phyloP scores from a whole-genome alignment of 768 basidiomycete genomes.

The Agrocybe chaxingu region DNA sequence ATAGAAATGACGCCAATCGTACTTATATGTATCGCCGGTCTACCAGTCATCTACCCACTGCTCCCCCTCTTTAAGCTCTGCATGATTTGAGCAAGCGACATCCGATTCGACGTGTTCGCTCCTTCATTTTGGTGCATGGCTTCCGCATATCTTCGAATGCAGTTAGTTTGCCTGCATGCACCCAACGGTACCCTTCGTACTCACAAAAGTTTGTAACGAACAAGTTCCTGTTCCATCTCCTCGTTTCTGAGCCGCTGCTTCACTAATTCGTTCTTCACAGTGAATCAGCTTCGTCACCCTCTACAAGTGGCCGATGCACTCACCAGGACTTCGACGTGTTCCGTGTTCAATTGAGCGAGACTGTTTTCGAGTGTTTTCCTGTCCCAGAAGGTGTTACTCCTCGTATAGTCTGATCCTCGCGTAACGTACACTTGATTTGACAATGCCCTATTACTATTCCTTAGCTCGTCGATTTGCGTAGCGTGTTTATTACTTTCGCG shows the following conservation, averaged over 20 bases:
- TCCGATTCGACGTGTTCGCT: constrained; percentile 62
- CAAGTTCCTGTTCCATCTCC: constrained; percentile 90
- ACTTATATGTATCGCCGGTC: neutral
- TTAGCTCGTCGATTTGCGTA: constrained; percentile 76
- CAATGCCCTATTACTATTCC: constrained; percentile 75
- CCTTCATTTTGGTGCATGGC: constrained; percentile 77
- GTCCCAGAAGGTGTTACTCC: constrained; percentile 2
- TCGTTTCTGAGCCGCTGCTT: constrained; percentile 86
- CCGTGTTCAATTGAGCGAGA: constrained; percentile 75
- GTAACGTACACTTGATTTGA: constrained; percentile 72
- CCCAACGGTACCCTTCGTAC: constrained; percentile 20
- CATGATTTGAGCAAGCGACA: constrained; percentile 49
- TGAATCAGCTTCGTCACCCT: neutral
- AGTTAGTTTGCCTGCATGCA: neutral
- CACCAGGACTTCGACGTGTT: constrained; percentile 78
- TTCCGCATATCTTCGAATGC: constrained; percentile 51
- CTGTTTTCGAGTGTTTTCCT: constrained; percentile 81
- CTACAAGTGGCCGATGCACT: constrained; percentile 12
- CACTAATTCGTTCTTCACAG: constrained; percentile 81
- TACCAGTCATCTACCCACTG: constrained; percentile 4
- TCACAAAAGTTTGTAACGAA: constrained; percentile 89
- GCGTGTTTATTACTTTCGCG: constrained; percentile 80
- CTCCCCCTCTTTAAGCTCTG: constrained; percentile 37
- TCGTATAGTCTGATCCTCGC: neutral
- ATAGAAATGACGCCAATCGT: too few relatives aligned